phyloP scores from a whole-genome alignment of 805 yeast species.

The Maudiozyma bulderi region DNA sequence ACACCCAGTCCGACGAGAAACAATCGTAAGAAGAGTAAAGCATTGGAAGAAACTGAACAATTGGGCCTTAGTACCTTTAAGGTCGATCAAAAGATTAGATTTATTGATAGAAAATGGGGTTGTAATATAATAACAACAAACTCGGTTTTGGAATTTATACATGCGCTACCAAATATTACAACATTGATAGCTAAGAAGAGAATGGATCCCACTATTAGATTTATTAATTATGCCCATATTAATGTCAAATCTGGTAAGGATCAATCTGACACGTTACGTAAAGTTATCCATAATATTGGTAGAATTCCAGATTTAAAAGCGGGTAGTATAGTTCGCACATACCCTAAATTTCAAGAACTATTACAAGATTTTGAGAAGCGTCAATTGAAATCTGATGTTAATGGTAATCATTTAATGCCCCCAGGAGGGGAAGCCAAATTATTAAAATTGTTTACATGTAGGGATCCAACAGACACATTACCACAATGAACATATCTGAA shows the following conservation, averaged over 20 bases:
- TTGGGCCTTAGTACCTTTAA: constrained; percentile 20
- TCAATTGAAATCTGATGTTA: constrained; percentile 32
- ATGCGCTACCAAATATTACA: constrained; percentile 52
- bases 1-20: not conserved
- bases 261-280: constrained; percentile 36
- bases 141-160: constrained; percentile 35
- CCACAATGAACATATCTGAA: not conserved
- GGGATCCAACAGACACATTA: constrained; percentile 39
- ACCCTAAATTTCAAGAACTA: constrained; percentile 31
- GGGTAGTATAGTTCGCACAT: constrained; percentile 34
- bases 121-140: constrained; percentile 37
- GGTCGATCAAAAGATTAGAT: constrained; percentile 34
- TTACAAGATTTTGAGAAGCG: constrained; percentile 24
- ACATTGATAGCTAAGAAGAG: constrained; percentile 44
- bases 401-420: constrained; percentile 40
- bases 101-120: constrained; percentile 38
- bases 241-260: constrained; percentile 49
- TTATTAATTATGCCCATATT: constrained; percentile 45
- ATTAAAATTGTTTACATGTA: constrained; percentile 38
- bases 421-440: constrained; percentile 42
- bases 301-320: constrained; percentile 46
- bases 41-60: constrained; percentile 3
- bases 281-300: constrained; percentile 47
- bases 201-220: constrained; percentile 48
- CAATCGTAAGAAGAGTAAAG: not conserved